phyloP scores from a whole-genome alignment of 2,329 filamentous ascomycete species.

The Fusarium sp. region DNA sequence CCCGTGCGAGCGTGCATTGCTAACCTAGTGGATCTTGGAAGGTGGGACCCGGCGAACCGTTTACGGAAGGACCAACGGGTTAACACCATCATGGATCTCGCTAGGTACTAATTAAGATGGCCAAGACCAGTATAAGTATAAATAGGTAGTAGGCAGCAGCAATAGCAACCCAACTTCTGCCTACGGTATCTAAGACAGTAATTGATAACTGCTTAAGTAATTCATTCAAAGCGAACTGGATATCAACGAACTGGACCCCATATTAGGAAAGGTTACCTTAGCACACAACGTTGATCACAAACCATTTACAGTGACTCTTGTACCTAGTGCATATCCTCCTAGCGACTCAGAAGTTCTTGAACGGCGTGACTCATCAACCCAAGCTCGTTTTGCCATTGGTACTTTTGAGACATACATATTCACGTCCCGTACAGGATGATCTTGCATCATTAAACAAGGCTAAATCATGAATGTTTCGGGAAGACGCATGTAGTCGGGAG shows the following conservation, averaged over 20 bases:
- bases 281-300: too few relatives aligned
- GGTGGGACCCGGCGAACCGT: constrained; percentile 20
- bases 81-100: not conserved
- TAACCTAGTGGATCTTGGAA: constrained; percentile 1
- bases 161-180: not conserved
- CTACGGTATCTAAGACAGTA: too few relatives aligned
- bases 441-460: not conserved
- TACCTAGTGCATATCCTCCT: not conserved
- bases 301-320: too few relatives aligned
- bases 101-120: too few relatives aligned
- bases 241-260: too few relatives aligned
- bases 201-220: too few relatives aligned
- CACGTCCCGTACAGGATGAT: too few relatives aligned
- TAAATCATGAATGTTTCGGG: not conserved
- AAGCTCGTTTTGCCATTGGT: not conserved
- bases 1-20: constrained; percentile 13
- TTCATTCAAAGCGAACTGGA: too few relatives aligned
- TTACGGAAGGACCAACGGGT: constrained; percentile 27
- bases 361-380: constrained; percentile 16
- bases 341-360: not conserved
- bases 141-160: constrained; percentile 1
- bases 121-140: not conserved
- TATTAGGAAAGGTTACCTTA: too few relatives aligned
- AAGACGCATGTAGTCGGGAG: not conserved
- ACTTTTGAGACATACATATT: too few relatives aligned